phyloP scores from a whole-genome alignment of 1,139 yeast genomes.

The Blastobotrys serpentis region DNA sequence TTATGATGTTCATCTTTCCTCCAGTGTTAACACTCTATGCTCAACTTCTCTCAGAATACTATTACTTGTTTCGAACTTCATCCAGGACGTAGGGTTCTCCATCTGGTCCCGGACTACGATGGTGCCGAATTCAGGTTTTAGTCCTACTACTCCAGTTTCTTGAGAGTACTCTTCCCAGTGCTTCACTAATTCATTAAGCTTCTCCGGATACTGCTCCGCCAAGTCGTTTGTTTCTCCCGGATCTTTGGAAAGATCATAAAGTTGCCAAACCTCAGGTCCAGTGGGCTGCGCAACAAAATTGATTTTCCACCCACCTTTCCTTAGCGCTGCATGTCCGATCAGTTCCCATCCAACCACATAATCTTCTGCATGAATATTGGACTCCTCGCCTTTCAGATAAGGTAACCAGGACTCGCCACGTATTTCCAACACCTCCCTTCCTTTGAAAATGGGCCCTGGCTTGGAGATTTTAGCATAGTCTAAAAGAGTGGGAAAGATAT shows the following conservation, averaged over 20 bases:
- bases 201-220: constrained; percentile 37
- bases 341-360: constrained; percentile 57
- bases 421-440: constrained; percentile 43
- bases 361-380: constrained; percentile 43
- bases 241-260: constrained; percentile 46
- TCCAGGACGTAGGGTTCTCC: constrained; percentile 27
- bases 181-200: constrained; percentile 43
- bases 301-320: constrained; percentile 51
- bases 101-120: constrained; percentile 21
- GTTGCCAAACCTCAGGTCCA: constrained; percentile 53
- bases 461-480: constrained; percentile 48
- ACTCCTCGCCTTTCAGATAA: constrained; percentile 10
- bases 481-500: constrained; percentile 52
- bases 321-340: constrained; percentile 54
- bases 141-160: constrained; percentile 52
- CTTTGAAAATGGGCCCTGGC: constrained; percentile 44
- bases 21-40: background rate
- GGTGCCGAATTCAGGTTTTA: constrained; percentile 21
- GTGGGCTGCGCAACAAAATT: constrained; percentile 49
- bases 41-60: background rate
- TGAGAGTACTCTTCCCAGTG: constrained; percentile 56
- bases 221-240: constrained; percentile 51
- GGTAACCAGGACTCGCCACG: constrained; percentile 46
- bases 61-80: constrained; percentile 20
- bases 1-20: background rate